These are phyloP conservation scores for Talaromyces amestolkiae DNA, from an alignment of 2,329 filamentous ascomycete species.

Conservation along the genomic window DNA sequence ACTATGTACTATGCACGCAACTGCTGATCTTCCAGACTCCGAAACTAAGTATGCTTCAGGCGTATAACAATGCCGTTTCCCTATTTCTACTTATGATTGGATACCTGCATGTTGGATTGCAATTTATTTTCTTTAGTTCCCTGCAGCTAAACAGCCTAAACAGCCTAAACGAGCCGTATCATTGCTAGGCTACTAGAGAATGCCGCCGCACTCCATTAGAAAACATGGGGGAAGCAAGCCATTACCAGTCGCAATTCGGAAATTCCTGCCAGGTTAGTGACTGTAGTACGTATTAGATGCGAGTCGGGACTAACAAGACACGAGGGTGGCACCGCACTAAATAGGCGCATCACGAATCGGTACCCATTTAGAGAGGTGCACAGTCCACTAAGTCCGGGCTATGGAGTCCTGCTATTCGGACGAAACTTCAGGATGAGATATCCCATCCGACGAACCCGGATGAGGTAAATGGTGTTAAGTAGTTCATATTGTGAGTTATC, in stretches of 20 bases:
- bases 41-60: not conserved
- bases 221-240: not conserved
- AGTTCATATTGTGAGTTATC: not conserved
- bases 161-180: not conserved
- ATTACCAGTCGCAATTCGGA: not conserved
- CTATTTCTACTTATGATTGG: not conserved
- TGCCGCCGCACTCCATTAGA: not conserved
- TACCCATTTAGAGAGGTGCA: not conserved
- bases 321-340: not conserved
- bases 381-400: not conserved
- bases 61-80: not conserved
- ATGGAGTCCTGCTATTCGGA: not conserved
- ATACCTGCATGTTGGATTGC: not conserved
- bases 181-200: not conserved
- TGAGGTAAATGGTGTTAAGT: not conserved
- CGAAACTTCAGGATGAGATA: not conserved
- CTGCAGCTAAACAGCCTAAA: not conserved
- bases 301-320: not conserved
- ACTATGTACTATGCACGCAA: not conserved
- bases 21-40: not conserved
- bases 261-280: not conserved
- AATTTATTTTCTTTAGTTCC: not conserved
- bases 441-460: not conserved
- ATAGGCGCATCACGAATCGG: not conserved
- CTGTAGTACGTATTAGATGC: not conserved